Evolutionary conservation across 257 asterid species (phyloP).

Genomic region (Solanum bulbocastanum): DNA sequence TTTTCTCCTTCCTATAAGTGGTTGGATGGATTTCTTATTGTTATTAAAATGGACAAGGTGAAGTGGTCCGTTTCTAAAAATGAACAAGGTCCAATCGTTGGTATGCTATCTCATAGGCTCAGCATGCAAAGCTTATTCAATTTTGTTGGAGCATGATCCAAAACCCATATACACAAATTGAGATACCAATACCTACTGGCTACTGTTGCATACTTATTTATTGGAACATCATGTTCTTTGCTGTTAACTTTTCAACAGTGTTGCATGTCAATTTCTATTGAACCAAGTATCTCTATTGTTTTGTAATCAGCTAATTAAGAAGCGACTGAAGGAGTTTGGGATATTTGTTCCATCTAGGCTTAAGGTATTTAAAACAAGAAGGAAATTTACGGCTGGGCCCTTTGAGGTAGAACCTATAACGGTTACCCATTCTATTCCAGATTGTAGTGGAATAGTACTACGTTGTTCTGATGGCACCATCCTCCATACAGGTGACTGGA

Average conservation of each 20-base stretch:
- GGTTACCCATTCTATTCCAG: constrained; percentile 98
- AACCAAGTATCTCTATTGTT: not conserved
- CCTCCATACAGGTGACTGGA: constrained; percentile 99
- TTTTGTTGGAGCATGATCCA: not conserved
- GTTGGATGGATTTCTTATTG: not conserved
- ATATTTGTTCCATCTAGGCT: constrained; percentile 90
- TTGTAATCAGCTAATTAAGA: constrained; percentile 74
- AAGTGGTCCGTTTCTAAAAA: not conserved
- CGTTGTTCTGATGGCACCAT: constrained; percentile 97
- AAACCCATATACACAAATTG: not conserved
- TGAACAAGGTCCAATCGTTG: not conserved
- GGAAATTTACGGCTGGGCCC: constrained; percentile 89
- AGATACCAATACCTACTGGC: not conserved
- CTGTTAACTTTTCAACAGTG: not conserved
- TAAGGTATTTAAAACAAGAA: constrained; percentile 67
- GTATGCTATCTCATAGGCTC: not conserved
- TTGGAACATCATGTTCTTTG: not conserved
- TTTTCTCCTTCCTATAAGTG: not conserved
- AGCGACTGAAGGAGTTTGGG: constrained; percentile 92
- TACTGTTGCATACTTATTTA: not conserved
- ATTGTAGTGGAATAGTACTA: constrained; percentile 95
- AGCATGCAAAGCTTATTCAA: not conserved
- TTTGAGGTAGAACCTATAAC: constrained; percentile 89
- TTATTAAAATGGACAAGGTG: not conserved
- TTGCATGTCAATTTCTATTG: not conserved